Evolutionary conservation across 352 stramenopile species (phyloP).

Genomic region (Globisporangium nunn): DNA sequence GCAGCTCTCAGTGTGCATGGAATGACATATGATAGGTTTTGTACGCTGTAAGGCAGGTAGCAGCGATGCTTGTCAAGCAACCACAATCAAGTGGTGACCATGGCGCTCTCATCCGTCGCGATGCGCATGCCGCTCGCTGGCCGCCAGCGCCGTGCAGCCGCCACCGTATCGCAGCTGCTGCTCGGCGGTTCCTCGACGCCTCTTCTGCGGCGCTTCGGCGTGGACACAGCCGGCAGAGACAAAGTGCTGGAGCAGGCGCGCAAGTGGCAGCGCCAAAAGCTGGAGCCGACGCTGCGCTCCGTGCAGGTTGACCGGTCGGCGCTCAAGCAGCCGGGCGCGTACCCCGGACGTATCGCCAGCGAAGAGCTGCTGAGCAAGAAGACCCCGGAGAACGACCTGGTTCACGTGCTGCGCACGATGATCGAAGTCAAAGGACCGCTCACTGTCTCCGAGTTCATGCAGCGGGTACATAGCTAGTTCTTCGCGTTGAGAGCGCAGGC

Average conservation of each 20-base stretch:
- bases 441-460: slow-evolving; percentile 94
- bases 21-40: background rate
- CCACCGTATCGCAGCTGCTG: background rate
- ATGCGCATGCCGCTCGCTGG: background rate
- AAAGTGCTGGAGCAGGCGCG: slow-evolving; percentile 35
- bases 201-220: slow-evolving; percentile 14
- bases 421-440: slow-evolving; percentile 92
- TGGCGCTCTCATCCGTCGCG: slow-evolving; percentile 2
- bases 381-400: slow-evolving; percentile 60
- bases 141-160: background rate
- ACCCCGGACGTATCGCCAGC: slow-evolving; percentile 15
- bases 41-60: background rate
- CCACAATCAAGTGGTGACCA: background rate
- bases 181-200: background rate
- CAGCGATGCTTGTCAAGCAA: background rate
- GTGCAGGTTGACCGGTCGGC: slow-evolving; percentile 65
- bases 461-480: slow-evolving; percentile 26
- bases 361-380: slow-evolving; percentile 30
- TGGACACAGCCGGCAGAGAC: slow-evolving; percentile 4
- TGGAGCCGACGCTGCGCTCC: slow-evolving; percentile 44
- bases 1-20: too few relatives aligned
- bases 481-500: background rate
- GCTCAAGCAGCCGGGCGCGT: slow-evolving; percentile 47
- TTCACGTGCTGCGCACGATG: slow-evolving; percentile 79
- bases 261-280: slow-evolving; percentile 52